phyloP scores from a whole-genome alignment of 1,284 basidiomycete genomes.

The Rhodotorula sp. region DNA sequence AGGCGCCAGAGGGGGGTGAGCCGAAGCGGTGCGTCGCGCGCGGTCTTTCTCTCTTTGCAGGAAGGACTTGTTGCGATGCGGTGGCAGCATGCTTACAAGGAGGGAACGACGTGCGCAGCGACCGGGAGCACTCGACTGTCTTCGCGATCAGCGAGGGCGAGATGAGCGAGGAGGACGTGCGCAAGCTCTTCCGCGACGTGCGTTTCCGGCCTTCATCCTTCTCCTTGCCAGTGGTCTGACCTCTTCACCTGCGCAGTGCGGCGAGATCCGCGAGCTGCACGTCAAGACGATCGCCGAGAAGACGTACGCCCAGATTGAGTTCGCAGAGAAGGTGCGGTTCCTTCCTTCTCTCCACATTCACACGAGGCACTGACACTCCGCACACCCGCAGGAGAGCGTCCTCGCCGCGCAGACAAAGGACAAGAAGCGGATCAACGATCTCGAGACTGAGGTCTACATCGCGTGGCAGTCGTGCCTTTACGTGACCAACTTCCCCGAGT shows the following conservation, averaged over 20 bases:
- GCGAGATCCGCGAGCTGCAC: slow-evolving; percentile 75
- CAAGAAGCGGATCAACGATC: slow-evolving; percentile 75
- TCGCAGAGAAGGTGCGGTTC: slow-evolving; percentile 63
- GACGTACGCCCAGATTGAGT: slow-evolving; percentile 77
- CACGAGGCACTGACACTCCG: not conserved
- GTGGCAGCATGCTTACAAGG: not conserved
- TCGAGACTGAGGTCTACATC: slow-evolving; percentile 74
- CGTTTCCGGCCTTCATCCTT: slow-evolving; percentile 49
- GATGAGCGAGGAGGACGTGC: slow-evolving; percentile 67
- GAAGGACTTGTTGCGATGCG: not conserved
- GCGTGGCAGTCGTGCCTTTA: slow-evolving; percentile 95
- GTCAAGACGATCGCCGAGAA: slow-evolving; percentile 59
- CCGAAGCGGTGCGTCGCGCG: slow-evolving; percentile 17
- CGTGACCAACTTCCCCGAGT: slow-evolving; percentile 92
- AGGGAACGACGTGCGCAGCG: slow-evolving; percentile 57
- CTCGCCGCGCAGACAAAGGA: slow-evolving; percentile 88
- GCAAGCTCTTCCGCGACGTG: slow-evolving; percentile 79
- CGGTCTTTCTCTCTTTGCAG: not conserved
- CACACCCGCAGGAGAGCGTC: slow-evolving; percentile 64
- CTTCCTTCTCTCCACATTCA: not conserved
- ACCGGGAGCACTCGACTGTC: slow-evolving; percentile 92
- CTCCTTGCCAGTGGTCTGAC: not conserved
- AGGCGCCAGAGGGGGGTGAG: slow-evolving; percentile 37
- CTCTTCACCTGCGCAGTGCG: slow-evolving; percentile 63
- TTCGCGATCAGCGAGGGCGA: slow-evolving; percentile 72